Evolutionary conservation across 2,329 filamentous ascomycete genomes (phyloP).

Genomic region (Aspergillus piperis): DNA sequence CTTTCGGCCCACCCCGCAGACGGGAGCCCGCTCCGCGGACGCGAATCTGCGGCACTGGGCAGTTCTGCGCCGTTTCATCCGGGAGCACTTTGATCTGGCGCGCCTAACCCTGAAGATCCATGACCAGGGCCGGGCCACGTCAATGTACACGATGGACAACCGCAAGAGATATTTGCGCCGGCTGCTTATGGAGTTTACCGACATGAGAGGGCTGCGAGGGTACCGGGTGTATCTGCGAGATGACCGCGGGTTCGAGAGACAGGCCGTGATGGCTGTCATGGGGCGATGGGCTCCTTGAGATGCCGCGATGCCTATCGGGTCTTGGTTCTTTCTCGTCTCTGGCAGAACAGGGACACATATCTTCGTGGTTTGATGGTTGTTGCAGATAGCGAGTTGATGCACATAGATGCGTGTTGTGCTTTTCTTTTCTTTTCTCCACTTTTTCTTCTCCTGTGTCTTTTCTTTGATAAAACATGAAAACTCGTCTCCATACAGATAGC

Average conservation of each 20-base stretch:
- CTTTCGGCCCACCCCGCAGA: constrained; percentile 11
- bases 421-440: too few relatives aligned
- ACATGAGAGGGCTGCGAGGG: constrained; percentile 21
- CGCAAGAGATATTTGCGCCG: constrained; percentile 22
- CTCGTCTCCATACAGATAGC: too few relatives aligned
- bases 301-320: too few relatives aligned
- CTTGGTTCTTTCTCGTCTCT: too few relatives aligned
- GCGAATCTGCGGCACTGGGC: constrained; percentile 22
- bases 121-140: constrained; percentile 17
- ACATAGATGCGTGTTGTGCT: too few relatives aligned
- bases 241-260: constrained; percentile 22
- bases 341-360: too few relatives aligned
- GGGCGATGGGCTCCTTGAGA: constrained; percentile 2
- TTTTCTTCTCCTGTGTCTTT: too few relatives aligned
- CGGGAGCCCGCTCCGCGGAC: constrained; percentile 12
- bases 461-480: too few relatives aligned
- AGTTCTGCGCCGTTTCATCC: constrained; percentile 31
- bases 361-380: too few relatives aligned
- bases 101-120: constrained; percentile 24
- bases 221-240: constrained; percentile 24
- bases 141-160: neutral
- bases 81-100: constrained; percentile 27
- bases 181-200: constrained; percentile 21
- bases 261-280: constrained; percentile 20
- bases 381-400: too few relatives aligned